A percentile compares a stretch with the other conserved stretches of the same genome.
Conservation (phyloP, 169 alveolate species). For the Babesia caballi region DNA sequence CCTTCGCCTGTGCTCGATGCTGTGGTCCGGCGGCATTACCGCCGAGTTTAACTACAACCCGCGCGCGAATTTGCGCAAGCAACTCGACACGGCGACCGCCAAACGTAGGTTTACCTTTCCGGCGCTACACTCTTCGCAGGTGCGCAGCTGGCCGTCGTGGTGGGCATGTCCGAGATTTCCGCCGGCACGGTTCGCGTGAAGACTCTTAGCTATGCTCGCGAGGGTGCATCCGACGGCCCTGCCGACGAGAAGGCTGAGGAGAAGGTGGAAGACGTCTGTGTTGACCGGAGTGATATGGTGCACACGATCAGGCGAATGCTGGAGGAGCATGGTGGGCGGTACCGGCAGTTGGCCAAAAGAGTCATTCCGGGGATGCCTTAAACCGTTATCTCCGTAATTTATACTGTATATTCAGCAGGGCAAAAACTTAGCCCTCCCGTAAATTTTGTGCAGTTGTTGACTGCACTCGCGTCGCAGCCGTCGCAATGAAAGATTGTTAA, state of each 20-base stretch:
- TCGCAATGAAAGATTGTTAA: too few relatives aligned
- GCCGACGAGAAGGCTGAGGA: background rate
- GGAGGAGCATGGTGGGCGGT: conserved; percentile 9
- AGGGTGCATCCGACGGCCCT: background rate
- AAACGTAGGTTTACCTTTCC: conserved; percentile 17
- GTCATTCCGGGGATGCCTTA: conserved; percentile 5
- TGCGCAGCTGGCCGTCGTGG: conserved; percentile 46
- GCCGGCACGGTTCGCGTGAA: conserved; percentile 40
- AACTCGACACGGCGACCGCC: conserved; percentile 82
- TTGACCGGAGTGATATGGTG: conserved; percentile 38
- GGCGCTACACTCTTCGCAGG: conserved; percentile 17
- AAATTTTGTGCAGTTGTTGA: too few relatives aligned
- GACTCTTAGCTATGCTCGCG: conserved; percentile 4
- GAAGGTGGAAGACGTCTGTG: conserved; percentile 22
- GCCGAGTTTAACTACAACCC: conserved; percentile 69
- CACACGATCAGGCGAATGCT: conserved; percentile 29
- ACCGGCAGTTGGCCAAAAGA: conserved; percentile 1
- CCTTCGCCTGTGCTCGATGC: conserved; percentile 59
- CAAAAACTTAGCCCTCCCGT: too few relatives aligned
- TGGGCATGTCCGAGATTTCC: conserved; percentile 46
- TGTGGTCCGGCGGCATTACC: conserved; percentile 69
- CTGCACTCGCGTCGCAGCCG: too few relatives aligned
- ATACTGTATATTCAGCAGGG: too few relatives aligned
- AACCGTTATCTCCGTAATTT: too few relatives aligned
- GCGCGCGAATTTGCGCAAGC: conserved; percentile 75